Conservation (phyloP, 2,329 filamentous ascomycete species). For the Neoarthrinium moseri region DNA sequence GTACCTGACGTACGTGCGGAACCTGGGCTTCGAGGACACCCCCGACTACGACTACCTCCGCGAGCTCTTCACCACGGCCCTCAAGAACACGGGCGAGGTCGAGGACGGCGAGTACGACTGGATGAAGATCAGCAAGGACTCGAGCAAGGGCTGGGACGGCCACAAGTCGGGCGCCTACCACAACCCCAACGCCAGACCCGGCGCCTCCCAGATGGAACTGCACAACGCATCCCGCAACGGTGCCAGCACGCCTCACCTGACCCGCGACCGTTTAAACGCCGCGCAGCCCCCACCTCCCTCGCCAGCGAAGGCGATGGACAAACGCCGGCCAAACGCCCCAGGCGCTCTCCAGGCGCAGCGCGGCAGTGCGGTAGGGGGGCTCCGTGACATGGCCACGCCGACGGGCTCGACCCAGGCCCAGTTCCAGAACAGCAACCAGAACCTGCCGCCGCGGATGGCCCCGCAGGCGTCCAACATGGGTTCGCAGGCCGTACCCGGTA, state of each 20-base stretch:
- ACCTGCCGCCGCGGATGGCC: constrained; percentile 67
- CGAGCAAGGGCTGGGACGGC: constrained; percentile 87
- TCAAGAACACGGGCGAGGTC: constrained; percentile 91
- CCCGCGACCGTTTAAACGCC: constrained; percentile 88
- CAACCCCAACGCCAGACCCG: constrained; percentile 74
- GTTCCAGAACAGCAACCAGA: constrained; percentile 93
- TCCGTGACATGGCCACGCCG: constrained; percentile 77
- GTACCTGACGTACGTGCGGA: constrained; percentile 95
- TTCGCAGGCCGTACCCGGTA: constrained; percentile 52
- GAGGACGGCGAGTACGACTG: constrained; percentile 99
- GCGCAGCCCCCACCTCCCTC: constrained; percentile 86
- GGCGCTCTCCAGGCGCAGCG: constrained; percentile 73
- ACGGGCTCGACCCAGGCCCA: constrained; percentile 92
- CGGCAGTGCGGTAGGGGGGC: constrained; percentile 70
- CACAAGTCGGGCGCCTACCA: constrained; percentile 68
- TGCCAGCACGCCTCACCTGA: constrained; percentile 68
- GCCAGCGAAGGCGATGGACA: constrained; percentile 78
- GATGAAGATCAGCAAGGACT: constrained; percentile 90
- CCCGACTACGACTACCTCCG: constrained; percentile 98
- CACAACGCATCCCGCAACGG: constrained; percentile 70
- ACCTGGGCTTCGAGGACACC: constrained; percentile 96
- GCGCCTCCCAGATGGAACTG: constrained; percentile 81
- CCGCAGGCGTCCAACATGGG: constrained; percentile 57
- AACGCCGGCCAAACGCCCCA: constrained; percentile 77
- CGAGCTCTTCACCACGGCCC: constrained; percentile 91